These are phyloP conservation scores for Chlorophyllum brunneum DNA, from an alignment of 768 basidiomycete genomes.

Conservation along the genomic window DNA sequence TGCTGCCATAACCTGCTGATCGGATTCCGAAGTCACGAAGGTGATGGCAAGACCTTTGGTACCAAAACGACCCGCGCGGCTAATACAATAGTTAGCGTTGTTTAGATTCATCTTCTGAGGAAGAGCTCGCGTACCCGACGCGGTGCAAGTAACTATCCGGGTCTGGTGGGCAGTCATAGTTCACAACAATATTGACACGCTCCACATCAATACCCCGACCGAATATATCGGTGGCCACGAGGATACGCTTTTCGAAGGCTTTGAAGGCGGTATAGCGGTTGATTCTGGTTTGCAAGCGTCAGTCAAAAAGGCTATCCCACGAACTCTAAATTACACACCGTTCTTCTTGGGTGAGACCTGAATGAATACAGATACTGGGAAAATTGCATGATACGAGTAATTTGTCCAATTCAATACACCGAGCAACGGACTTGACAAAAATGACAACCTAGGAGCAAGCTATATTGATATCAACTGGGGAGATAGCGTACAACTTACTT, in stretches of 20 bases:
- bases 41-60: slow-evolving; percentile 99
- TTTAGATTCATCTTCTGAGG: not conserved
- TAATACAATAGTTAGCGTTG: slow-evolving; percentile 21
- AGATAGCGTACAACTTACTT: slow-evolving; percentile 45
- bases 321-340: slow-evolving; percentile 54
- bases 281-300: slow-evolving; percentile 51
- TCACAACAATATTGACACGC: slow-evolving; percentile 98
- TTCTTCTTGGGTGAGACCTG: slow-evolving; percentile 91
- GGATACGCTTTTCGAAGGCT: slow-evolving; percentile 97
- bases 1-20: slow-evolving; percentile 89
- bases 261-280: slow-evolving; percentile 97
- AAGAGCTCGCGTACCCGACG: slow-evolving; percentile 64
- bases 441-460: slow-evolving; percentile 80
- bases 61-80: slow-evolving; percentile 98
- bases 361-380: slow-evolving; percentile 97
- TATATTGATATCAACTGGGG: not conserved
- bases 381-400: slow-evolving; percentile 96
- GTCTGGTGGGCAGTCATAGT: slow-evolving; percentile 96
- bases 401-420: slow-evolving; percentile 95
- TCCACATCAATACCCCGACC: slow-evolving; percentile 99
- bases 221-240: slow-evolving; percentile 98
- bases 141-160: slow-evolving; percentile 98
- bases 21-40: slow-evolving; percentile 88
- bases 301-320: not conserved
- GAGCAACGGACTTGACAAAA: slow-evolving; percentile 97